Base-by-base conservation (phyloP, 2,329 filamentous ascomycete species). In the Pyrenophora graminea region DNA sequence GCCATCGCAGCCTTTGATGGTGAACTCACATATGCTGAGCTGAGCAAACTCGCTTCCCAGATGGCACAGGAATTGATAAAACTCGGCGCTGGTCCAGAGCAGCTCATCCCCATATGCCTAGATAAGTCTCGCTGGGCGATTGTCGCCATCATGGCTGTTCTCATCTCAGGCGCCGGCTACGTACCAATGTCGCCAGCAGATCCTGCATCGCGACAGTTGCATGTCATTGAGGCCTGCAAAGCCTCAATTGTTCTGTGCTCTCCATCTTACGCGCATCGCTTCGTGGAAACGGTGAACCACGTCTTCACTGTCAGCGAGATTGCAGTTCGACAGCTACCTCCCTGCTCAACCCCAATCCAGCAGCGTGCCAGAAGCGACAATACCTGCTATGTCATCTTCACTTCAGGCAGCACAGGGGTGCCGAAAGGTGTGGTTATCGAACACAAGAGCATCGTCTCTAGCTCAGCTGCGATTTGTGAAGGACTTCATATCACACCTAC, bases 41-140 rank as follows among this genome's bases (percentile, higher is more conserved):
- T 71, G 8, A 32, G 48, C 5, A 52, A 61, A 21, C 38, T 63
- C 15, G 61, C 67, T 4, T 59, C 58, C 8, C 50, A 60, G 6
- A 50, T 74, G 25, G 66, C 70, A 6, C 60, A 66, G 18, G 55
- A 66, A 18, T 61, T 74, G 12, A 53, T 67, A 3, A 50, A 50
- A 33, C 48, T 68, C n/a, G 70, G 70, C 23, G 67, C 68, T 39
- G 69, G 66, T 8, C 67, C 69, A 1, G 69, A 71, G 41, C 59
- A 58, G 3, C 56, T 73, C n/a, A 61, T 74, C 5, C 62, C 69
- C 3, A 63, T 70, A 19, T 74, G 71, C 42, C 45, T 74, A 6
- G 68, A 73, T 38, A 74, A 74, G 52, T 73, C 71, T 4, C 51
- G 58, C 6, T 74, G 68, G 69, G 68, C 71, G 6, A 61, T 73